Evolutionary conservation across 2,329 filamentous ascomycete genomes (phyloP), one percentile per base, ranked within the genome.

Genomic region (Fusarium algeriense): DNA sequence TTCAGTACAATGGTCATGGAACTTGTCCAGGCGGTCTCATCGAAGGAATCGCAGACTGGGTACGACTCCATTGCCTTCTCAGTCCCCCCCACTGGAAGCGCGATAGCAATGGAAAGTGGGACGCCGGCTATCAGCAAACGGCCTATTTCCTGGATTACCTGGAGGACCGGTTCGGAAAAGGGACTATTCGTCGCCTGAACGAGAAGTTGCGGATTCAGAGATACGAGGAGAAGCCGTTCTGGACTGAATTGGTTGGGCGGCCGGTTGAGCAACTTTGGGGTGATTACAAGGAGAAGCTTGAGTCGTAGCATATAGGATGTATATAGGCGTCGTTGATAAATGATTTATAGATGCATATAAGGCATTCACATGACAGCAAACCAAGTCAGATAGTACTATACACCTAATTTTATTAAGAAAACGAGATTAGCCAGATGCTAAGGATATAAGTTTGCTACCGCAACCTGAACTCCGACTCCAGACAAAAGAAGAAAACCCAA

Each of bases 11-110:
- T 74, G 92, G 86, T 4, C 83, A 75, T 23, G 86, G 85, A 3
- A 83, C 83, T 7, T 89, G 89, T 45, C 92, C 92, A 0, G 91
- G 91, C 1, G 96, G 96, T 0, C 81, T 98, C 49, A 91, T 97
- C 60, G 95, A 98, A 81, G 95, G 95, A 1, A 89, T 98, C 57
- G 95, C 95, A 23, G 96, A 98, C 81, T 98, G 93, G 89, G 95
- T 98, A 28, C 88, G 95, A 4, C 83, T 98, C 67, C 90, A 89
- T 70, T 91, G 91, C 53, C 88, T 87, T 0, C 86, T 97, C 32
- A 88, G 85, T 12, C 93, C 95, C 43, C 92, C 93, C 53, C 95
- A 98, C 82, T 98, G 95, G 95, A 91, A 89, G 78, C 84, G 83
- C 5, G 86, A 88, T 54, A 76, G 81, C 1, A 78, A 73, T 11